These are phyloP conservation scores for Elaeis guineensis DNA, from an alignment of 176 grass and related monocot genomes.

Conservation along the genomic window DNA sequence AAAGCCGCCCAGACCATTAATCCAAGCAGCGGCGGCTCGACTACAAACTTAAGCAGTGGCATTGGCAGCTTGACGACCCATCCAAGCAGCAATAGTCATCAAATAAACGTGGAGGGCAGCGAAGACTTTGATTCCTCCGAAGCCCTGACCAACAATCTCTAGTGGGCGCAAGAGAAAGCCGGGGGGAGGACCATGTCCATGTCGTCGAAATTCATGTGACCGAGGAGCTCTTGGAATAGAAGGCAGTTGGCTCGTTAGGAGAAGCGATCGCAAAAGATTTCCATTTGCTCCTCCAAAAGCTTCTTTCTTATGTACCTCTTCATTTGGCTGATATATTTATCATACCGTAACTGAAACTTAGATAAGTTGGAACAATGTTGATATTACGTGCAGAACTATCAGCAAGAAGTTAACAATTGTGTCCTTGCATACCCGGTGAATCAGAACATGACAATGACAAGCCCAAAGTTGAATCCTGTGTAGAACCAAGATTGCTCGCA, in stretches of 20 bases:
- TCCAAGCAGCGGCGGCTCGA: slow-evolving; percentile 8
- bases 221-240: neutral
- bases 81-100: slow-evolving; percentile 7
- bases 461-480: no score
- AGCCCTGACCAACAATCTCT: slow-evolving; percentile 26
- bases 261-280: neutral
- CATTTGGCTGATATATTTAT: no score
- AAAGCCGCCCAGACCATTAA: neutral
- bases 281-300: neutral
- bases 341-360: no score
- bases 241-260: no score
- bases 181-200: slow-evolving; percentile 88
- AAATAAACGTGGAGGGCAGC: neutral
- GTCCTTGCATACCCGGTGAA: no score
- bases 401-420: no score
- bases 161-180: slow-evolving; percentile 83
- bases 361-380: no score
- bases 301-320: no score
- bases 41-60: slow-evolving; percentile 1
- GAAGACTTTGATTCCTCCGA: slow-evolving; percentile 9
- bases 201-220: slow-evolving; percentile 21
- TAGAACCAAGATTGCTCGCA: slow-evolving; percentile 93
- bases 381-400: no score
- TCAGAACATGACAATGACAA: no score
- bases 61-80: neutral